Evolutionary conservation across 1,284 basidiomycete genomes (phyloP), one percentile per base, ranked within the genome.

Genomic region (Retiboletus flavoniger): DNA sequence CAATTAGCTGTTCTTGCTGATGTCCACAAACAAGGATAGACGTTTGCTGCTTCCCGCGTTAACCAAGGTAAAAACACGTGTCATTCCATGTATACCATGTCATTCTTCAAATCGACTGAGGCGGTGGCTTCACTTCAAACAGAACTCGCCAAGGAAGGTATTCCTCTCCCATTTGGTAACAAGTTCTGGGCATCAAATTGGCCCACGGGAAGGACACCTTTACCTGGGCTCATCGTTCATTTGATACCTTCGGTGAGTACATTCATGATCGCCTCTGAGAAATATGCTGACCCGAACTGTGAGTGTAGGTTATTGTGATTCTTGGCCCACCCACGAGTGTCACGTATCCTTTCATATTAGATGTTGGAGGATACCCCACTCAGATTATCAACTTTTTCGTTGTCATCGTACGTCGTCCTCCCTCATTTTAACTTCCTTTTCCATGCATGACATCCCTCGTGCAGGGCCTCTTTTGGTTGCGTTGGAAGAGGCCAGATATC

Each of bases 311-410:
- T 21, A 73, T 82, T 21, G 68, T 81, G 24, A 81, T 82, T 42
- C 60, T 82, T 28, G 79, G 62, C 1, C 78, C 78, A 0, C 79
- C 80, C 1, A 72, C 74, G 7, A 56, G 61, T 2, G 69, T 79
- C 2, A 79, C 69, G 0, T 83, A 80, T 56, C 76, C 78, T 0
- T 81, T 82, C 52, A 82, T 83, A 50, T 67, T 85, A 1, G 80
- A 85, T 53, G 69, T 85, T 3, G 74, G 82, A 60, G 79, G 80
- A 7, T 85, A 85, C 60, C 83, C 83, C 9, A 46, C 34, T 38
- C 81, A 84, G 54, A 80, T 83, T 40, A 77, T 84, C 60, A 79
- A 81, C 63, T 64, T 84, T 4, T 80, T 82, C 57, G 75, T 85
- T 50, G 75, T 83, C 38, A 43, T 79, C 17, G 81, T 81, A 56